Evolutionary conservation across 129 eudicot genomes (phyloP).

Genomic region (Oenanthe sinensis): DNA sequence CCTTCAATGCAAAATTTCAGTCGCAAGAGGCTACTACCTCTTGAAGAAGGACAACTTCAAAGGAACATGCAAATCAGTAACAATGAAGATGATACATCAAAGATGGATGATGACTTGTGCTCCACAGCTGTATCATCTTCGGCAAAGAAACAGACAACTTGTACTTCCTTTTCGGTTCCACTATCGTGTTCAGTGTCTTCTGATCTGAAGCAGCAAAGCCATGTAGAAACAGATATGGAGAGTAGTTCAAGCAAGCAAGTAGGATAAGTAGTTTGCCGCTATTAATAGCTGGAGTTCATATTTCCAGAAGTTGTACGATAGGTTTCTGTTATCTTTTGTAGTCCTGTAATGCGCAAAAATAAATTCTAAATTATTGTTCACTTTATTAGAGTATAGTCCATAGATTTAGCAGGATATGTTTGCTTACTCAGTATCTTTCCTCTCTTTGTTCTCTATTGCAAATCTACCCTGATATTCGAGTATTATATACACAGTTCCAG

Average conservation of each 20-base stretch:
- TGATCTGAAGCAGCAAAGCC: conserved; percentile 20
- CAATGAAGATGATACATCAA: conserved; percentile 20
- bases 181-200: conserved; percentile 23
- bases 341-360: neutral
- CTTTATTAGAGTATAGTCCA: neutral
- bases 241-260: conserved; percentile 16
- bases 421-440: too few relatives aligned
- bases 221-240: conserved; percentile 21
- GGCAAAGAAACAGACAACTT: conserved; percentile 45
- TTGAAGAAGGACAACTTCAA: conserved; percentile 29
- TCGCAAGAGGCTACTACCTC: conserved; percentile 46
- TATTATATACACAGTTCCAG: neutral
- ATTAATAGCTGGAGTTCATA: neutral
- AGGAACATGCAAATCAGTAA: conserved; percentile 22
- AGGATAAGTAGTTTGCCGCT: conserved; percentile 13
- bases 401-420: neutral
- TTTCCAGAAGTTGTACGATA: neutral
- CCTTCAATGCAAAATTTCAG: conserved; percentile 55
- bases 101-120: conserved; percentile 72
- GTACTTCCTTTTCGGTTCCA: conserved; percentile 43
- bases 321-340: neutral
- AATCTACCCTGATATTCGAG: neutral
- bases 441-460: neutral
- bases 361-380: neutral
- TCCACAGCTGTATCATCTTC: conserved; percentile 96